These are phyloP conservation scores for Musa beccarii DNA, from an alignment of 176 grass and related monocot species.

Conservation along the genomic window DNA sequence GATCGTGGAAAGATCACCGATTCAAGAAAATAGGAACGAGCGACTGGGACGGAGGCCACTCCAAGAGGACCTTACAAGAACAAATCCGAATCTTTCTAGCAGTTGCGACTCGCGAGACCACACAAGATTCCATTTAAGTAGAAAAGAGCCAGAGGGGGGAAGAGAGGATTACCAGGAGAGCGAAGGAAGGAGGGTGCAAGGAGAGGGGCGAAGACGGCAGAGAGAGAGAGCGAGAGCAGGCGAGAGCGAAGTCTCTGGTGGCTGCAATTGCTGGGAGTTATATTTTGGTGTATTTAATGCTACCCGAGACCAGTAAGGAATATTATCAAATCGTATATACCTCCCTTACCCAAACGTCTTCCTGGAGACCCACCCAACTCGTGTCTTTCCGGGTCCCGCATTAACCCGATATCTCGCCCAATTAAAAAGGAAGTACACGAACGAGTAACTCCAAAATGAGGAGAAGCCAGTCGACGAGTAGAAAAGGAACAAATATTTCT, in stretches of 20 bases:
- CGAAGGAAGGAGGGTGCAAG: neutral
- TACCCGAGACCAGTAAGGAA: neutral
- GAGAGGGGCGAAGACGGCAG: neutral
- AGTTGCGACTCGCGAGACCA: neutral
- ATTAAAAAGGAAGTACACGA: neutral
- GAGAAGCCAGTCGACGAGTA: neutral
- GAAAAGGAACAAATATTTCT: neutral
- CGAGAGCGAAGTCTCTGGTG: neutral
- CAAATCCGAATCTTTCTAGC: neutral
- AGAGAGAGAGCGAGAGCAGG: neutral
- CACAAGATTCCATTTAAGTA: neutral
- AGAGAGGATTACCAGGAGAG: neutral
- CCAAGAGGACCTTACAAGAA: neutral
- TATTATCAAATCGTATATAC: neutral
- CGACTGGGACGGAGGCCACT: neutral
- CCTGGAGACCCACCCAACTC: too few species aligned
- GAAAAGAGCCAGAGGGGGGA: neutral
- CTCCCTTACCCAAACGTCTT: neutral
- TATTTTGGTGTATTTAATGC: constrained; percentile 4
- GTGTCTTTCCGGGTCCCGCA: neutral
- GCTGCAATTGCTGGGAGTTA: constrained; percentile 5
- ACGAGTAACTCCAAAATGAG: too few species aligned
- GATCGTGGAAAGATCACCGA: neutral
- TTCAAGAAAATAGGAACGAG: neutral
- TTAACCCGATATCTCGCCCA: neutral